These are phyloP conservation scores for Aspergillus sclerotioniger DNA, from an alignment of 495 filamentous ascomycete species.

Conservation along the genomic window DNA sequence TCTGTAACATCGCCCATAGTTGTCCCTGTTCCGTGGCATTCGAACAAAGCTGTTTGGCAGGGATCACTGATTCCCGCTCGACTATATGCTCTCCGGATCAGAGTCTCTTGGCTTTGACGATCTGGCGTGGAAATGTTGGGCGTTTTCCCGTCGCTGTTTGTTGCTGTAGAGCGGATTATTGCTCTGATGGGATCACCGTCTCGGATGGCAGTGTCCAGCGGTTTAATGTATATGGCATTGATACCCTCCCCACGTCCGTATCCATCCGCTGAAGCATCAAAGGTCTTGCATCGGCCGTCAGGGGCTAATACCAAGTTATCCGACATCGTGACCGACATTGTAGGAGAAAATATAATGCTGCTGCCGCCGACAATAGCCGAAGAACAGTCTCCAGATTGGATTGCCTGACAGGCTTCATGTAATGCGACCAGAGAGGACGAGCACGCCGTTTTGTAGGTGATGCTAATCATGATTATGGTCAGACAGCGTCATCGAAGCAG, in stretches of 20 bases:
- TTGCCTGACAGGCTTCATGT: constrained; percentile 32
- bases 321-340: constrained; percentile 25
- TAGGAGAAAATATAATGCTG: constrained; percentile 38
- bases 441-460: constrained; percentile 37
- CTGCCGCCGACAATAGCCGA: constrained; percentile 40
- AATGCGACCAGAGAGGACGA: constrained; percentile 34
- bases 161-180: constrained; percentile 32
- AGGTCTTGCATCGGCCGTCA: constrained; percentile 48
- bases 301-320: constrained; percentile 23
- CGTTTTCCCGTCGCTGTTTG: constrained; percentile 33
- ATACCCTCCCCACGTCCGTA: constrained; percentile 59
- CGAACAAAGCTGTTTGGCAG: constrained; percentile 38
- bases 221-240: constrained; percentile 35
- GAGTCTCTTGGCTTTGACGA: constrained; percentile 16
- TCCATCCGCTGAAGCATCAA: constrained; percentile 58
- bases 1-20: constrained; percentile 31
- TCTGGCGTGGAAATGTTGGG: constrained; percentile 3
- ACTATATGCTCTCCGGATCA: constrained; percentile 24
- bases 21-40: constrained; percentile 56
- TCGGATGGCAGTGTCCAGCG: constrained; percentile 24
- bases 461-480: constrained; percentile 10
- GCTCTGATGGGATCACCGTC: constrained; percentile 37
- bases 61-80: constrained; percentile 16
- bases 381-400: constrained; percentile 36
- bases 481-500: background rate